A percentile compares a stretch with the other conserved stretches of the same genome.
These are phyloP conservation scores for Karstenula rhodostoma DNA, from an alignment of 2,329 filamentous ascomycete species.

Conservation along the genomic window DNA sequence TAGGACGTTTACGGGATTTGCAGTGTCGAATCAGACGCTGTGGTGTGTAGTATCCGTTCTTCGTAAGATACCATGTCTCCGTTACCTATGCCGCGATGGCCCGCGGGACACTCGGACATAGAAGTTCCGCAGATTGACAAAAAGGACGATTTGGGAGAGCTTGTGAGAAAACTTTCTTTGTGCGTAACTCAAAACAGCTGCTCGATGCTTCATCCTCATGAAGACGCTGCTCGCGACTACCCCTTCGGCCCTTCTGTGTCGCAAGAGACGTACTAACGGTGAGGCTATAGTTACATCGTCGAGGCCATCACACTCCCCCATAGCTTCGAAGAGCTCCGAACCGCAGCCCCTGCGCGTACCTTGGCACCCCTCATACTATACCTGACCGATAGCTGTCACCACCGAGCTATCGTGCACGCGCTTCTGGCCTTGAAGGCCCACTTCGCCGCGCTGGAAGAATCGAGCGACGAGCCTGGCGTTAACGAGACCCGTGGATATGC, in stretches of 20 bases:
- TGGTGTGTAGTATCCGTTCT: not conserved
- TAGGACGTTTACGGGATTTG: slow-evolving; percentile 1
- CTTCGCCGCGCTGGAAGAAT: slow-evolving; percentile 67
- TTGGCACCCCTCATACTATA: slow-evolving; percentile 70
- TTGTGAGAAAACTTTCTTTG: slow-evolving; percentile 73
- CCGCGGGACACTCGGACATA: slow-evolving; percentile 30
- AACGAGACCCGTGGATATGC: slow-evolving; percentile 74
- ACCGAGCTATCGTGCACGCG: slow-evolving; percentile 75
- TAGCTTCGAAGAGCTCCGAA: slow-evolving; percentile 77
- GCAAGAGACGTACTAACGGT: slow-evolving; percentile 21
- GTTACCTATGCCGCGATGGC: slow-evolving; percentile 40
- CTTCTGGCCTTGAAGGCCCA: slow-evolving; percentile 80
- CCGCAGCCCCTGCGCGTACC: slow-evolving; percentile 66
- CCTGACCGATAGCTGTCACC: slow-evolving; percentile 68
- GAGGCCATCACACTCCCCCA: slow-evolving; percentile 70
- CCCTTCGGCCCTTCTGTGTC: not conserved
- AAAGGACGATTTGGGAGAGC: slow-evolving; percentile 67
- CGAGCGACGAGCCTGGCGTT: slow-evolving; percentile 68
- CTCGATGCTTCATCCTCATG: not conserved
- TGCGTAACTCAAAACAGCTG: slow-evolving; percentile 44
- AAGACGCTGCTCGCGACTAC: not conserved
- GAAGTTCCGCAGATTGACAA: slow-evolving; percentile 65
- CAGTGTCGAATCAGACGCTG: not conserved
- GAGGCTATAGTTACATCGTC: slow-evolving; percentile 50
- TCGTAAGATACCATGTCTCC: slow-evolving; percentile 32